Conservation (phyloP, 2,329 filamentous ascomycete species). For the Aureobasidium sp. region DNA sequence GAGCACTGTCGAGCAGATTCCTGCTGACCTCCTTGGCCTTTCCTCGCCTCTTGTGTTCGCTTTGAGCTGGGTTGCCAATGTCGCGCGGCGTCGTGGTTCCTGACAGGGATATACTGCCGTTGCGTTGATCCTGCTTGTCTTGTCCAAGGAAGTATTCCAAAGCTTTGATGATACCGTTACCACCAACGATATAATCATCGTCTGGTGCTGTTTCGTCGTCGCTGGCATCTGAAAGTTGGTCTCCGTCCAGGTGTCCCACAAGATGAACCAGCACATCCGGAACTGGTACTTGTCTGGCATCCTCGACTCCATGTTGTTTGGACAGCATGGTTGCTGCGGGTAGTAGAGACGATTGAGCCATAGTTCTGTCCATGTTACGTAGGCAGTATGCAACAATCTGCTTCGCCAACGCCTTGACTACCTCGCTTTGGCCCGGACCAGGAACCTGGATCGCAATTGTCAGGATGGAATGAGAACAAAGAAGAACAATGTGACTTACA, state of each 20-base stretch:
- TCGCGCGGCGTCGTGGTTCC: conserved; percentile 44
- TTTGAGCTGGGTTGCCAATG: conserved; percentile 26
- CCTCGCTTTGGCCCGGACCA: conserved; percentile 68
- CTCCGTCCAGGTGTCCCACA: conserved; percentile 59
- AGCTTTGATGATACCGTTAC: conserved; percentile 90
- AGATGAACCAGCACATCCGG: conserved; percentile 82
- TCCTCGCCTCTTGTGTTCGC: conserved; percentile 31
- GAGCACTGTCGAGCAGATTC: conserved; percentile 74
- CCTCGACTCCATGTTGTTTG: conserved; percentile 37
- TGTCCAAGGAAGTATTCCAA: conserved; percentile 84
- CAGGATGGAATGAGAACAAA: background rate
- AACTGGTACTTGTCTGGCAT: conserved; percentile 51
- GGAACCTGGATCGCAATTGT: conserved; percentile 44
- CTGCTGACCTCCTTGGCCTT: conserved; percentile 91
- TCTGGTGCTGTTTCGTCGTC: conserved; percentile 66
- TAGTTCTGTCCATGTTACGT: conserved; percentile 77
- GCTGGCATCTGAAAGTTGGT: conserved; percentile 40
- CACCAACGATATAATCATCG: conserved; percentile 91
- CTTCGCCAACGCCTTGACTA: conserved; percentile 84
- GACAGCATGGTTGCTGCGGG: conserved; percentile 36
- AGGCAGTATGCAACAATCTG: conserved; percentile 93
- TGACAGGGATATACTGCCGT: conserved; percentile 37
- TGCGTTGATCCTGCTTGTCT: conserved; percentile 48
- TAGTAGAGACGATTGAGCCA: conserved; percentile 49
- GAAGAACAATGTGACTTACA: conserved; percentile 26